phyloP scores from a whole-genome alignment of 2,329 filamentous ascomycete species.

The Cephalotrichum gorgonifer region DNA sequence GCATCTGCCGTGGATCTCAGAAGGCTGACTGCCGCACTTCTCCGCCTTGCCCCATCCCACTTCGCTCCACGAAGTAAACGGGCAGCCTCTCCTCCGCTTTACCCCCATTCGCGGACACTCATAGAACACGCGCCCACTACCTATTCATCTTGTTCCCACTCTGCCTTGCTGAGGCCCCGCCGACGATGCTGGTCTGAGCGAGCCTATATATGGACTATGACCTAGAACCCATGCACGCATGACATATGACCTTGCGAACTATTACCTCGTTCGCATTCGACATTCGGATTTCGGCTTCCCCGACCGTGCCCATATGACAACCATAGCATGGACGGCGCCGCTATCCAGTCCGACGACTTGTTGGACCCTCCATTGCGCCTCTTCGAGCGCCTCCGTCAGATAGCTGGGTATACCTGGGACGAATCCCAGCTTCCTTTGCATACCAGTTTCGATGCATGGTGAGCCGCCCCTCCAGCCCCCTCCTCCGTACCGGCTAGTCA shows the following conservation, averaged over 20 bases:
- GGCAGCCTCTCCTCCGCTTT: neutral
- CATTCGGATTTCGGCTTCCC: neutral
- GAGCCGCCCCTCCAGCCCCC: constrained; percentile 14
- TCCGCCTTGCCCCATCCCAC: neutral
- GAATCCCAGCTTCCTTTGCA: constrained; percentile 48
- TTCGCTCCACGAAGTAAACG: neutral
- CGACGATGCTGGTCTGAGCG: too few species aligned
- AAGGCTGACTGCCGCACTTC: neutral
- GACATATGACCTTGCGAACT: too few species aligned
- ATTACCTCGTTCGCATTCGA: constrained; percentile 5
- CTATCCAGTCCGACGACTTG: constrained; percentile 39
- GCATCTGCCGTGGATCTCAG: neutral
- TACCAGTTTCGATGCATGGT: constrained; percentile 83
- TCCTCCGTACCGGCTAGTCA: neutral
- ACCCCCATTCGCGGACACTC: neutral
- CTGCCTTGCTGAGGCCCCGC: too few species aligned
- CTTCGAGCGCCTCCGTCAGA: constrained; percentile 61
- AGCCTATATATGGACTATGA: too few species aligned
- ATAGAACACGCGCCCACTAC: too few species aligned
- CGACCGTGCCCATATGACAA: constrained; percentile 10
- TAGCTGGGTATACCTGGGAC: constrained; percentile 70
- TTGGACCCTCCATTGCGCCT: constrained; percentile 57
- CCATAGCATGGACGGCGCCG: constrained; percentile 37
- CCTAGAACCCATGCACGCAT: too few species aligned
- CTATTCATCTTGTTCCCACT: too few species aligned